A percentile compares a stretch with the other conserved stretches of the same genome.
Evolutionary conservation across 2,329 filamentous ascomycete species (phyloP).

Genomic region (Xylaria polymorpha): DNA sequence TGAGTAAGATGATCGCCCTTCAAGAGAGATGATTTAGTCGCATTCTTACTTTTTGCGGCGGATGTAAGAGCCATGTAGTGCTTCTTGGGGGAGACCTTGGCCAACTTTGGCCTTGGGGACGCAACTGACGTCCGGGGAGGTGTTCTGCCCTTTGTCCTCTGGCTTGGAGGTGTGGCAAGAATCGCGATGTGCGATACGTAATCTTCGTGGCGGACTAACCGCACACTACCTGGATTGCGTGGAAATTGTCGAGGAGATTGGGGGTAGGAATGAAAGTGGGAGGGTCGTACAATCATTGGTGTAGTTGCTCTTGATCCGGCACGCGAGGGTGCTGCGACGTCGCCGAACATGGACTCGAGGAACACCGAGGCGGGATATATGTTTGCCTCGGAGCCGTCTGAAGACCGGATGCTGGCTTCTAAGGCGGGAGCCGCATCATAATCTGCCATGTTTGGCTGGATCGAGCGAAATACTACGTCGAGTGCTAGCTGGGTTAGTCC

Average conservation of each 20-base stretch:
- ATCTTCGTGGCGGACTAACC: slow-evolving; percentile 55
- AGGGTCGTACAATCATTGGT: slow-evolving; percentile 73
- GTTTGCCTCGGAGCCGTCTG: slow-evolving; percentile 84
- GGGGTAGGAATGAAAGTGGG: slow-evolving; percentile 47
- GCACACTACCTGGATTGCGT: slow-evolving; percentile 58
- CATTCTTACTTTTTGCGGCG: slow-evolving; percentile 58
- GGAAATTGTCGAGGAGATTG: slow-evolving; percentile 44
- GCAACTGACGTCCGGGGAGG: slow-evolving; percentile 39
- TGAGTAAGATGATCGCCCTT: slow-evolving; percentile 66
- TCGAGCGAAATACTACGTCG: slow-evolving; percentile 87
- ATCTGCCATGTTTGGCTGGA: slow-evolving; percentile 77
- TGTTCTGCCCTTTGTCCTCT: slow-evolving; percentile 28
- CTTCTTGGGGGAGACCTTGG: slow-evolving; percentile 49
- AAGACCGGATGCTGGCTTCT: slow-evolving; percentile 78
- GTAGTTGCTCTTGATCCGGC: slow-evolving; percentile 74
- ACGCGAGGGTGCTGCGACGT: slow-evolving; percentile 67
- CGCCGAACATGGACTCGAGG: slow-evolving; percentile 81
- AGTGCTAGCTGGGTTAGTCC: slow-evolving; percentile 92
- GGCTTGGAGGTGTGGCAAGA: slow-evolving; percentile 47
- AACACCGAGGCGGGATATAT: slow-evolving; percentile 80
- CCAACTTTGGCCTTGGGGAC: slow-evolving; percentile 49
- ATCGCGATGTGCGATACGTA: slow-evolving; percentile 44
- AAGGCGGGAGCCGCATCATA: slow-evolving; percentile 67
- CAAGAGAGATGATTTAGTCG: slow-evolving; percentile 57
- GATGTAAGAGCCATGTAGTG: slow-evolving; percentile 60